Percentiles rank a stretch among this genome's conserved stretches.
Evolutionary conservation across 805 yeast species (phyloP).

Genomic region (Monosporozyma siamensis): DNA sequence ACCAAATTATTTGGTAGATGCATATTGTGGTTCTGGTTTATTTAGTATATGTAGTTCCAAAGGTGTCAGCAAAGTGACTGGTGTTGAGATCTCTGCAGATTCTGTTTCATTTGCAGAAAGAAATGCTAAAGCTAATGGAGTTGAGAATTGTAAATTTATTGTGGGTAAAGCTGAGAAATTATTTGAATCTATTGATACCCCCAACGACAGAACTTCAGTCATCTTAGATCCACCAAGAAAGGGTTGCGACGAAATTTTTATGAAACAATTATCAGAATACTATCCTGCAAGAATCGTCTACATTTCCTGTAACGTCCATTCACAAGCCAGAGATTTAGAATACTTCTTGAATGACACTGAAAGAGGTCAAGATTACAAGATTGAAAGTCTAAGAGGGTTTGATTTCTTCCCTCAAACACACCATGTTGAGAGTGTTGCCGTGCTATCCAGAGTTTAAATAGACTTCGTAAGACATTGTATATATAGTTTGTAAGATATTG

Average conservation of each 20-base stretch:
- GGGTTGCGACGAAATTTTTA: constrained; percentile 85
- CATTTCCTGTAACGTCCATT: constrained; percentile 93
- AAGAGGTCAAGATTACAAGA: constrained; percentile 51
- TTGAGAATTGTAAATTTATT: constrained; percentile 72
- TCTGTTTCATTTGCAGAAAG: constrained; percentile 78
- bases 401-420: constrained; percentile 96
- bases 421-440: constrained; percentile 85
- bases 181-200: constrained; percentile 69
- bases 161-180: constrained; percentile 90
- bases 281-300: constrained; percentile 84
- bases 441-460: constrained; percentile 34
- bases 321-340: constrained; percentile 91
- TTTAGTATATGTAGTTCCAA: constrained; percentile 80
- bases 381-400: constrained; percentile 85
- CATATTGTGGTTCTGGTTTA: constrained; percentile 93
- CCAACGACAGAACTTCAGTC: constrained; percentile 70
- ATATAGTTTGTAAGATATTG: neutral
- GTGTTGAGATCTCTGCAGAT: constrained; percentile 90
- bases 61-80: constrained; percentile 76
- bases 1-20: constrained; percentile 74
- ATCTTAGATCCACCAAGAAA: constrained; percentile 96
- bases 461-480: no score
- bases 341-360: constrained; percentile 63
- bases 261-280: constrained; percentile 76
- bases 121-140: constrained; percentile 68